These are phyloP conservation scores for Suillus cothurnatus DNA, from an alignment of 768 basidiomycete genomes.

Conservation along the genomic window DNA sequence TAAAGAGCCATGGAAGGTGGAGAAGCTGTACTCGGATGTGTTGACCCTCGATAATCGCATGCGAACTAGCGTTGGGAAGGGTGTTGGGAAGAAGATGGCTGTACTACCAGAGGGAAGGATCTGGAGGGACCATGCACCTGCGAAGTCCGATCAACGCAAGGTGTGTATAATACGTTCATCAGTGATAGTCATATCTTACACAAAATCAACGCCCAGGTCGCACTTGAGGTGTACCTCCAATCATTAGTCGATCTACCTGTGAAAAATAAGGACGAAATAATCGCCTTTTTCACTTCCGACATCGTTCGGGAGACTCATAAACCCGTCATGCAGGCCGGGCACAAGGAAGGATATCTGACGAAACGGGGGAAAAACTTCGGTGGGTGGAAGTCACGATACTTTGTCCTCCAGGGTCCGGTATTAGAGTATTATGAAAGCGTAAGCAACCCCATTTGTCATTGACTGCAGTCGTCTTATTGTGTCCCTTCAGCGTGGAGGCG, in stretches of 20 bases:
- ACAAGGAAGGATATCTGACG: constrained; percentile 95
- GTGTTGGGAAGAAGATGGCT: constrained; percentile 75
- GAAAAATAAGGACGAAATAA: constrained; percentile 87
- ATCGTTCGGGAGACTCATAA: constrained; percentile 75
- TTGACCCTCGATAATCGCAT: constrained; percentile 84
- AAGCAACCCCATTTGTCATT: constrained; percentile 39
- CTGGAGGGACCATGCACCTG: constrained; percentile 97
- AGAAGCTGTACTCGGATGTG: constrained; percentile 94
- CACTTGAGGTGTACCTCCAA: constrained; percentile 86
- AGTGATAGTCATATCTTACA: constrained; percentile 18
- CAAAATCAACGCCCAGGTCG: constrained; percentile 43
- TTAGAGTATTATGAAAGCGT: constrained; percentile 97
- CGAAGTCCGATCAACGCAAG: constrained; percentile 95
- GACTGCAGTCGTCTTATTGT: constrained; percentile 16
- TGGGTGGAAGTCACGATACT: constrained; percentile 96
- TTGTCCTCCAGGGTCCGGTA: constrained; percentile 87
- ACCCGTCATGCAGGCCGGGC: constrained; percentile 76
- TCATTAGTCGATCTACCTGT: constrained; percentile 79
- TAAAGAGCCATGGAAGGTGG: constrained; percentile 80
- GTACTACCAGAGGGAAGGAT: constrained; percentile 87
- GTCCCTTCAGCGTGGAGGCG: constrained; percentile 73
- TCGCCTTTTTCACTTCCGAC: constrained; percentile 91
- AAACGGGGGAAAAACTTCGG: constrained; percentile 98
- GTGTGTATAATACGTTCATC: constrained; percentile 43
- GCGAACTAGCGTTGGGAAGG: constrained; percentile 56